Percentiles rank a stretch among this genome's conserved stretches.
These are phyloP conservation scores for Lasiodiplodia theobromae DNA, from an alignment of 2,329 filamentous ascomycete genomes.

Conservation along the genomic window DNA sequence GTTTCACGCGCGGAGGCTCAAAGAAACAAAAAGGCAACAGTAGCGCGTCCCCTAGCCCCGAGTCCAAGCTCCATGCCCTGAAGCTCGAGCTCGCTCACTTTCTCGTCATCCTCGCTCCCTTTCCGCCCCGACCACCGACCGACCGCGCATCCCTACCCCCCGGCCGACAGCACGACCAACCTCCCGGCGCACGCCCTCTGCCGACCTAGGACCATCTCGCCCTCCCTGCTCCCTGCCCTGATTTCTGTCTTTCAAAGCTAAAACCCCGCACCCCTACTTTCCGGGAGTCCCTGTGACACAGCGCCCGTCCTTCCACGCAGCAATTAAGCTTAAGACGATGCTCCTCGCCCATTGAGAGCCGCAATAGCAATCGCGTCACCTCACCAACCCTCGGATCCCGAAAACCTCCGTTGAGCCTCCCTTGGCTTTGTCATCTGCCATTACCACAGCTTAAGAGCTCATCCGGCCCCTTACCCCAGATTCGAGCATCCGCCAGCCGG, in stretches of 20 bases:
- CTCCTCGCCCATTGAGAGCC: conserved; percentile 6
- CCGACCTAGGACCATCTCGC: background rate
- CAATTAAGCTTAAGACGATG: conserved; percentile 22
- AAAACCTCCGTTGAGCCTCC: background rate
- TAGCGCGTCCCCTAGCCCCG: conserved; percentile 23
- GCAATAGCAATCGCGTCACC: background rate
- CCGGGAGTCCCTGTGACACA: background rate
- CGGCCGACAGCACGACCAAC: conserved; percentile 21
- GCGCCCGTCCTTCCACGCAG: conserved; percentile 4
- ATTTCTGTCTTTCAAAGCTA: conserved; percentile 6
- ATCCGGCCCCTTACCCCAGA: background rate
- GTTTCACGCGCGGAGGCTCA: conserved; percentile 10
- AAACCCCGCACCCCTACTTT: conserved; percentile 1
- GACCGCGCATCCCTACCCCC: conserved; percentile 26
- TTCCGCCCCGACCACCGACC: conserved; percentile 25
- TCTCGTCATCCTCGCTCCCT: conserved; percentile 18
- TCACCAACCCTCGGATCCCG: background rate
- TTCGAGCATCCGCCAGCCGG: background rate
- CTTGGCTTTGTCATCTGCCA: background rate
- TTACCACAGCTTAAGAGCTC: background rate
- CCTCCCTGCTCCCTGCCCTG: conserved; percentile 18
- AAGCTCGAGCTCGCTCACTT: conserved; percentile 15
- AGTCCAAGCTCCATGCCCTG: conserved; percentile 20
- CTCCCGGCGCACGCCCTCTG: conserved; percentile 14
- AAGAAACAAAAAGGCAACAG: conserved; percentile 9